Conservation (phyloP, 164 flowering plant genomes). For the Magnolia officinalis region DNA sequence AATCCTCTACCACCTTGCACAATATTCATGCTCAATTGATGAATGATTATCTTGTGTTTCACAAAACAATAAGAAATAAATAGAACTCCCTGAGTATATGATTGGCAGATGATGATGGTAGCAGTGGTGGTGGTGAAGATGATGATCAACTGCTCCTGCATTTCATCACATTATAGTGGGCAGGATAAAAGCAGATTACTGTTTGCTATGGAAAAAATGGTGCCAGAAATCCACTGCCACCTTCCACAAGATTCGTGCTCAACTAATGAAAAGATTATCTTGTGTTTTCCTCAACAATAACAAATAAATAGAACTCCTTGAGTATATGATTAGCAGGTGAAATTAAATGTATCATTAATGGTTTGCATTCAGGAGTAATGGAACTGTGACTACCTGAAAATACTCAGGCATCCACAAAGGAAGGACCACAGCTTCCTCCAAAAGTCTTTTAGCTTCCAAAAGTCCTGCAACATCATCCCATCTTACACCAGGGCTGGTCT, state of each 20-base stretch:
- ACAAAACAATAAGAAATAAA: no score
- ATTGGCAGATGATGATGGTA: no score
- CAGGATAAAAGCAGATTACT: no score
- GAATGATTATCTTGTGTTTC: no score
- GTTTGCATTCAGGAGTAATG: not conserved
- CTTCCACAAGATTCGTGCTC: not conserved
- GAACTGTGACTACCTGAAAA: constrained; percentile 70
- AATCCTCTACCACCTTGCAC: no score
- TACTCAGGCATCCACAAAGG: constrained; percentile 99
- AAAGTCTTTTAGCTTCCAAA: constrained; percentile 93
- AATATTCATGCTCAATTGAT: no score
- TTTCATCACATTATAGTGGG: no score
- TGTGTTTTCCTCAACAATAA: not conserved
- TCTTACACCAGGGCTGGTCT: constrained; percentile 90
- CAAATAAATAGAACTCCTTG: not conserved
- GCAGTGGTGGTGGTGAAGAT: no score
- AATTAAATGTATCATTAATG: not conserved
- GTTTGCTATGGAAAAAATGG: not conserved
- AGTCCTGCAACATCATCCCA: constrained; percentile 99
- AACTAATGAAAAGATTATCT: not conserved
- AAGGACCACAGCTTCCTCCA: constrained; percentile 99
- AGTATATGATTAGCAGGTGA: not conserved
- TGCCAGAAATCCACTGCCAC: not conserved
- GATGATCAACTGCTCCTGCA: no score
- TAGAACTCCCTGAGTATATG: no score